A percentile compares a stretch with the other conserved stretches of the same genome.
phyloP scores from a whole-genome alignment of 106 monocot genomes.

The Acanthochlamys bracteata region DNA sequence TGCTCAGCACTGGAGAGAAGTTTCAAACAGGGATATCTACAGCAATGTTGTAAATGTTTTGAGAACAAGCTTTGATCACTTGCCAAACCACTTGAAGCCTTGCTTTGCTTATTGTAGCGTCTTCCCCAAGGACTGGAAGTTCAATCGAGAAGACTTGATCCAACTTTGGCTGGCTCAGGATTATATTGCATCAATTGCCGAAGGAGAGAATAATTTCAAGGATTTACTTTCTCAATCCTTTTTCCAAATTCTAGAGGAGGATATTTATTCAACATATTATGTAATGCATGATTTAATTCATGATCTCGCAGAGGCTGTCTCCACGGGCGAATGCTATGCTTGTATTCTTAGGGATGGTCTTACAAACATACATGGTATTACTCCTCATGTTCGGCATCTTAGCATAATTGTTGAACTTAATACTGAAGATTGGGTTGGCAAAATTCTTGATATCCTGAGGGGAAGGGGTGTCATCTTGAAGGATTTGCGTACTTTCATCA shows the following conservation, averaged over 20 bases:
- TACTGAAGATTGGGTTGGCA: background rate
- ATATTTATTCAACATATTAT: background rate
- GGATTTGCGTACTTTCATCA: background rate
- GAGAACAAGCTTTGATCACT: conserved; percentile 22
- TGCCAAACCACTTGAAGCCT: conserved; percentile 10
- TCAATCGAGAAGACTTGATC: background rate
- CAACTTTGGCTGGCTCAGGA: conserved; percentile 3
- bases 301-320: conserved; percentile 8
- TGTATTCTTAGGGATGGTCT: background rate
- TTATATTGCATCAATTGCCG: background rate
- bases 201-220: conserved; percentile 3
- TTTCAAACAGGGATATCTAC: conserved; percentile 23
- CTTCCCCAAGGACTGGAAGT: background rate
- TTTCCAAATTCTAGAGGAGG: background rate
- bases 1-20: conserved; percentile 24
- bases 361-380: background rate
- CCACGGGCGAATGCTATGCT: background rate
- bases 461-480: background rate
- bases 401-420: background rate
- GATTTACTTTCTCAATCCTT: background rate
- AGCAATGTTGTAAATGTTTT: conserved; percentile 15
- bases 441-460: too few species aligned
- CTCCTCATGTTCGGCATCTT: background rate
- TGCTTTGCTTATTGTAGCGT: conserved; percentile 5
- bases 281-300: conserved; percentile 7